Conservation (phyloP, 345 rosid genomes). For the Bruguiera sexangula region DNA sequence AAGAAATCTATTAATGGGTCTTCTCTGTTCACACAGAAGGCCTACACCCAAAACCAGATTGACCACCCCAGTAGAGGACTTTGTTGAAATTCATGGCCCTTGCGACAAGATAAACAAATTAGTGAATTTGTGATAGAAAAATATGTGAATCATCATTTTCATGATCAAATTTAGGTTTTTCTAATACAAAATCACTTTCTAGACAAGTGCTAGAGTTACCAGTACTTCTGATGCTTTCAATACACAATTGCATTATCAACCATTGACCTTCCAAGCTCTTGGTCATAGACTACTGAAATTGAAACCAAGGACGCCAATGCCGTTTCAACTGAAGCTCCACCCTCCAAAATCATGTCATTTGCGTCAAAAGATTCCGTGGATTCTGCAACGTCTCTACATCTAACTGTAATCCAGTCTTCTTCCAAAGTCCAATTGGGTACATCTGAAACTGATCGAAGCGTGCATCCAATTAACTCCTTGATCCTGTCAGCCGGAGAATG, state of each 20-base stretch:
- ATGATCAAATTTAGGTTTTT: slow-evolving; percentile 18
- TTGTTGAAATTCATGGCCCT: too few species aligned
- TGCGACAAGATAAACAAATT: too few species aligned
- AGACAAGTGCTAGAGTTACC: slow-evolving; percentile 15
- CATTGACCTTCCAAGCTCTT: slow-evolving; percentile 36
- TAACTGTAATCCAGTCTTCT: slow-evolving; percentile 66
- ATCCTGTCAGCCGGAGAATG: slow-evolving; percentile 40
- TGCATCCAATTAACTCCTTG: slow-evolving; percentile 37
- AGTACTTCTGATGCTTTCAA: slow-evolving; percentile 13
- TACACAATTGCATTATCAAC: slow-evolving; percentile 28
- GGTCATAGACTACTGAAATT: slow-evolving; percentile 22
- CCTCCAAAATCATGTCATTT: slow-evolving; percentile 16
- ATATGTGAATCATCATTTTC: slow-evolving; percentile 18
- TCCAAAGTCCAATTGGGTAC: slow-evolving; percentile 37
- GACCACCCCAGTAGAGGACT: not conserved
- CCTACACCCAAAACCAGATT: not conserved
- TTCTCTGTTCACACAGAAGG: slow-evolving; percentile 26
- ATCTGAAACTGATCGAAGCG: slow-evolving; percentile 3
- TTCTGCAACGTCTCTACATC: slow-evolving; percentile 41
- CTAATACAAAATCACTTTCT: slow-evolving; percentile 33
- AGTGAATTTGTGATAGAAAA: slow-evolving; percentile 9
- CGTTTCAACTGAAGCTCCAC: slow-evolving; percentile 23
- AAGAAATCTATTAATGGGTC: slow-evolving; percentile 1
- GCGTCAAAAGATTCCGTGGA: slow-evolving; percentile 22
- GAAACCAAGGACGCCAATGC: not conserved